Evolutionary conservation across 345 rosid genomes (phyloP), one percentile per base, ranked within the genome.

Genomic region (Gynandropsis gynandra): DNA sequence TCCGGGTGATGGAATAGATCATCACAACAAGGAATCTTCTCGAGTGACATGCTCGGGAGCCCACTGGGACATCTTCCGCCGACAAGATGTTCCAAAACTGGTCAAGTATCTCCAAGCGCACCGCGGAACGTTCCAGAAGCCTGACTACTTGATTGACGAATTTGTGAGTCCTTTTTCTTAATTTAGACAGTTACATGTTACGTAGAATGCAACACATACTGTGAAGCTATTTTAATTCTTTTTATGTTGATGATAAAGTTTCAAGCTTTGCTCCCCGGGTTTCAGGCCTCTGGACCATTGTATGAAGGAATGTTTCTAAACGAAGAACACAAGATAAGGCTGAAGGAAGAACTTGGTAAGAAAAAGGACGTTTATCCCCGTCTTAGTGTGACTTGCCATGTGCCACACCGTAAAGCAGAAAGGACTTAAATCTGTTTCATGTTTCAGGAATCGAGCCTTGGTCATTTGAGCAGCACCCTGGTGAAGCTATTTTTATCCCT

Each of bases 301-400:
- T 44, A 19, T 6, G 48, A 20, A 44, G 32, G 32, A 20, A 27
- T 35, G 16, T 52, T 35, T 43, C 8, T 52, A 38, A 52, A 52
- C 27, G 56, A 52, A 13, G 41, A 38, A n/a, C 33, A 52, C 42
- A 52, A 52, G 56, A 52, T 21, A 37, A 24, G 36, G 24, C 44
- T 52, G 12, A 52, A 52, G 41, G 56, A 52, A 21, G 44, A 52
- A 14, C 34, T 36, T 36, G 39, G 56, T 52, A 52, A 18, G 56
- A 0, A 43, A 17, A 44, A 8, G 14, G 12, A 18, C 12, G 20
- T 44, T 43, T 43, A 2, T 43, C 29, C 47, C 1, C 4, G 20
- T 18, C 11, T 10, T 12, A 16, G 5, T 2, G 5, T 24, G 41
- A 13, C 3, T 37, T 37, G 3, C 4, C 8, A 37, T 10, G 15